Base-by-base conservation (phyloP, 2,329 filamentous ascomycete species). In the Colletotrichum camelliae region DNA sequence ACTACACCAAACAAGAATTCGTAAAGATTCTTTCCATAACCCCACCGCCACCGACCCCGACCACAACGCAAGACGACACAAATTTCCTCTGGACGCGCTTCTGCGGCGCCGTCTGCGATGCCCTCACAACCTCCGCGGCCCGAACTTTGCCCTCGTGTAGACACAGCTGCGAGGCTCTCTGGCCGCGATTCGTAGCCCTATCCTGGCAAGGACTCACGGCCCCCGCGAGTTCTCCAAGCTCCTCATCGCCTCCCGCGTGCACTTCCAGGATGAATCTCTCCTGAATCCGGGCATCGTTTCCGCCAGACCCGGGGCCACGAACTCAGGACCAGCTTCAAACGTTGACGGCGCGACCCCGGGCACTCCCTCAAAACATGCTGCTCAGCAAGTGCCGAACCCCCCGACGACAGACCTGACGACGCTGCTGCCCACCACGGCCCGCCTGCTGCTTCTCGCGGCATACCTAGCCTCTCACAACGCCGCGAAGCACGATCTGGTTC, bases 391-490 rank as follows among this genome's bases (percentile, higher is more conserved):
- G 10, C 39, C 39, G 31, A 18, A 24, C 57, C 66, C 66, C 18
- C 61, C 70, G 48, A 76, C 64, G 6, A 69, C 58, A 33, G 89
- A 90, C 77, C 87, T 93, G 5, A 87, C 89, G 2, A 82, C 86
- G 29, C 87, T 92, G 6, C 88, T 97, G 7, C 94, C 95, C 0
- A 93, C 93, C 70, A 94, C 93, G 66, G 93, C 94, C 3, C 93
- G 94, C 55, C 90, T 94, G 69, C 89, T 96, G 33, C 90, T 97
- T 13, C 88, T 96, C 31, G 92, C 94, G 43, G 93, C 94, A 5
- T 97, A 97, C 84, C 91, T 97, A 4, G 94, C 95, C 67, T 95
- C 94, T 2, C 95, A 95, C 88, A 97, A 96, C 82, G 91, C 93
- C 16, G 86, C 93, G 2, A 90, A 92, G n/a, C 91, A 94, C 81